Evolutionary conservation across 148 eudicot species (phyloP), one percentile per base, ranked within the genome.

Genomic region (Oxyria digyna): DNA sequence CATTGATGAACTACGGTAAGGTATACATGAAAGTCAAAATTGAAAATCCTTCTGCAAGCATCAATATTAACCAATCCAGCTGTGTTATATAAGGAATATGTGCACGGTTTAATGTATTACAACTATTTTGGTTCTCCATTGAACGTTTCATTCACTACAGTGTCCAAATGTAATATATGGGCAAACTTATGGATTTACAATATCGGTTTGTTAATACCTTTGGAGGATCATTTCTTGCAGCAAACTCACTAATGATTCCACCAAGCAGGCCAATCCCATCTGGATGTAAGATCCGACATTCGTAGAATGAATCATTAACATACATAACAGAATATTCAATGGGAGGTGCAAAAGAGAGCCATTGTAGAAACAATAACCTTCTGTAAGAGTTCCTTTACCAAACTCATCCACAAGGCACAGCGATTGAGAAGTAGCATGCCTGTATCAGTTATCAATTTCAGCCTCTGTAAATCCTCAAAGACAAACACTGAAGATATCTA

Each of bases 231-330:
- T 78, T 77, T 66, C 75, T 82, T 68, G 81, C 78, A 38, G 79
- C 79, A 79, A 90, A 94, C 78, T 94, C 79, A 76, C 83, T 80
- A 67, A 94, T 80, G 68, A 88, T 90, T 78, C 98, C 98, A 74
- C 97, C 95, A 67, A 94, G 87, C 75, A 94, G 96, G 73, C 98
- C 98, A 80, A 90, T 77, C 55, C 98, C 98, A 88, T 94, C 98
- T 94, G 88, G 78, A 82, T 59, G 2, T 14, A 59, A 59, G 59
- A 2, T 23, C 29, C 37, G 9, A 84, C 46, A 68, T 46, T 75
- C 62, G 72, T 29, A 59, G 14, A 46, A 31, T 4, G 1, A 41
- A 67, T 42, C 71, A 43, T 45, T 43, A 46, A 68, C 38, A 15
- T 45, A 14, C 15, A 68, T 45, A 27, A 29, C 8, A 42, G 54